Percentiles rank a stretch among this genome's conserved stretches.
Evolutionary conservation across 352 stramenopile genomes (phyloP).

Genomic region (Globisporangium parvum): DNA sequence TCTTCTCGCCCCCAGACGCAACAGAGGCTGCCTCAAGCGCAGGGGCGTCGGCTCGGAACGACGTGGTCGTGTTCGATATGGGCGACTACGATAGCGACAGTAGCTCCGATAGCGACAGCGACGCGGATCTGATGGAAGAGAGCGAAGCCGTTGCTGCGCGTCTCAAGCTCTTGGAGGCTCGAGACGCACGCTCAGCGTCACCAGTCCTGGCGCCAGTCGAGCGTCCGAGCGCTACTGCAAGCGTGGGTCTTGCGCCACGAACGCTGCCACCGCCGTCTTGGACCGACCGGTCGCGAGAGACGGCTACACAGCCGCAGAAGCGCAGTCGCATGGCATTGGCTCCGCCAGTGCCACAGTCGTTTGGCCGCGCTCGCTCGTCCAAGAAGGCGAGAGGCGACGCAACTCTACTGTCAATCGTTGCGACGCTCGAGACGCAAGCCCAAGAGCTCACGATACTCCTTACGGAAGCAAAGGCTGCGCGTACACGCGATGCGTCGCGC

Average conservation of each 20-base stretch:
- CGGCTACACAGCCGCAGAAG: not conserved
- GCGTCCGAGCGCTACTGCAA: too few species aligned
- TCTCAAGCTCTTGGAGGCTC: slow-evolving; percentile 4
- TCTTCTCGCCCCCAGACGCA: not conserved
- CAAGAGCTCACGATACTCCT: slow-evolving; percentile 9
- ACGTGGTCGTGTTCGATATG: slow-evolving; percentile 7
- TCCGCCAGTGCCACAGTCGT: not conserved
- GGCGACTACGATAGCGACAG: not conserved
- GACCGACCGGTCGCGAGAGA: too few species aligned
- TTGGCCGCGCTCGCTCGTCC: not conserved
- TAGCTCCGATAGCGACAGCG: slow-evolving; percentile 11
- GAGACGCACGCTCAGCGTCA: not conserved
- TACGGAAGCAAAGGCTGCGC: slow-evolving; percentile 1
- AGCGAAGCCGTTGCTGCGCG: not conserved
- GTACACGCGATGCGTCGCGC: not conserved
- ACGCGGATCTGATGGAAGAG: slow-evolving; percentile 5
- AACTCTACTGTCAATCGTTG: slow-evolving; percentile 4
- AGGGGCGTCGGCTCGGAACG: not conserved
- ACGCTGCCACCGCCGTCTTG: too few species aligned
- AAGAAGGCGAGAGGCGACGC: not conserved
- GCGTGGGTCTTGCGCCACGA: too few species aligned
- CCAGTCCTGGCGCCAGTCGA: not conserved
- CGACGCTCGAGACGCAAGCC: slow-evolving; percentile 10
- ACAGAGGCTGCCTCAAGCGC: not conserved
- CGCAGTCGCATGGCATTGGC: not conserved